phyloP scores from a whole-genome alignment of 2,329 filamentous ascomycete species.

The Diaporthe humulicola region DNA sequence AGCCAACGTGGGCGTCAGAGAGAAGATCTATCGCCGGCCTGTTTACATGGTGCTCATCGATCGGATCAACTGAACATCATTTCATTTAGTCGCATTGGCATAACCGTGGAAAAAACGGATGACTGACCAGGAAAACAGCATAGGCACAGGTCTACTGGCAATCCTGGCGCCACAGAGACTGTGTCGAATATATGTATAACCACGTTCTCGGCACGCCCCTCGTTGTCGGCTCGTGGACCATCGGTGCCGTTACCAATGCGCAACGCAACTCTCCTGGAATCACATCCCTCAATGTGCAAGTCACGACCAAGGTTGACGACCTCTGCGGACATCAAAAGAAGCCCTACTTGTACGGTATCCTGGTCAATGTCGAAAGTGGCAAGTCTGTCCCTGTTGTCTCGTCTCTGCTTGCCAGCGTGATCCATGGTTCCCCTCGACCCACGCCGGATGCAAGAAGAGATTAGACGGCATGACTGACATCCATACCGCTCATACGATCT shows the following conservation, averaged over 20 bases:
- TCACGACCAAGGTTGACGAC: not conserved
- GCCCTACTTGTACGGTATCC: not conserved
- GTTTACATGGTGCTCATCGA: not conserved
- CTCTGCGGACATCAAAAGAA: not conserved
- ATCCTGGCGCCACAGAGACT: not conserved
- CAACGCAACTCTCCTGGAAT: not conserved
- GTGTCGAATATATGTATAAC: not conserved
- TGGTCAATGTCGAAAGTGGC: not conserved
- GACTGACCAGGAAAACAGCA: not conserved
- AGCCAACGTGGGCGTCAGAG: not conserved
- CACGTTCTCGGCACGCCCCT: not conserved
- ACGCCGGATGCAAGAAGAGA: not conserved
- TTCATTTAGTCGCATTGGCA: not conserved
- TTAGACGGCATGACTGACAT: not conserved
- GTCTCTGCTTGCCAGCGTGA: not conserved
- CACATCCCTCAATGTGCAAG: not conserved
- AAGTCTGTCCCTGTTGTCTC: not conserved
- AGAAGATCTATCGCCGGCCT: not conserved
- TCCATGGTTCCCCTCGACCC: too few relatives aligned
- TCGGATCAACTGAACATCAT: not conserved
- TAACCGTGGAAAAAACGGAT: not conserved
- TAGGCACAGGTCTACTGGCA: fast-evolving
- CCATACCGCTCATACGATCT: not conserved
- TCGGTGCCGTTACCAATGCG: not conserved
- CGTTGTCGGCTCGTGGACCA: not conserved